Evolutionary conservation across 345 rosid genomes (phyloP).

Genomic region (Angophora floribunda): DNA sequence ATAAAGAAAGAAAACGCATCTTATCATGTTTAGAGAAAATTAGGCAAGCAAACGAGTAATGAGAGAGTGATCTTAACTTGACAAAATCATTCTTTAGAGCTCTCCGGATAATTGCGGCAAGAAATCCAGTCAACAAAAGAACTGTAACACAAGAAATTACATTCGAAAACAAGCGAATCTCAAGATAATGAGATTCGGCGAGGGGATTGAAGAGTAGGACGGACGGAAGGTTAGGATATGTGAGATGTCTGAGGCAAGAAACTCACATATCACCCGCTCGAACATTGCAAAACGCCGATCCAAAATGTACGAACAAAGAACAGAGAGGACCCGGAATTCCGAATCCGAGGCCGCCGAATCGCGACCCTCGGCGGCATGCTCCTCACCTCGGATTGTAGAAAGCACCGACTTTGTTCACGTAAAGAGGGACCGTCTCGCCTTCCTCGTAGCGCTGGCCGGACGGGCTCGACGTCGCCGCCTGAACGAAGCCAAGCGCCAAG

Average conservation of each 20-base stretch:
- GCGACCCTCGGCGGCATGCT: background rate
- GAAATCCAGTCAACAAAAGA: conserved; percentile 37
- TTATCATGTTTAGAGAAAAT: background rate
- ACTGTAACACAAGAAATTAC: conserved; percentile 39
- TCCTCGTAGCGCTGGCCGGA: conserved; percentile 63
- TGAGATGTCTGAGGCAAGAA: too few relatives aligned
- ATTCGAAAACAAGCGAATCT: conserved; percentile 34
- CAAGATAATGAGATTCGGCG: too few relatives aligned
- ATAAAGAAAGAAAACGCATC: background rate
- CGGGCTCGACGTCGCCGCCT: conserved; percentile 41
- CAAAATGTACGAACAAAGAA: too few relatives aligned
- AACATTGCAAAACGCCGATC: background rate
- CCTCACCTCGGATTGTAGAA: conserved; percentile 71
- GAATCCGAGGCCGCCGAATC: background rate
- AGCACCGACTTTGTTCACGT: conserved; percentile 75
- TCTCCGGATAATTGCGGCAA: conserved; percentile 38
- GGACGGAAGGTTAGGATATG: too few relatives aligned
- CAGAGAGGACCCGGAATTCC: background rate
- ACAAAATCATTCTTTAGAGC: conserved; percentile 42
- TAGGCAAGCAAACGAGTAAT: background rate
- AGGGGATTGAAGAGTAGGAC: too few relatives aligned
- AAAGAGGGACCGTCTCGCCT: conserved; percentile 55
- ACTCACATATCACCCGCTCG: background rate
- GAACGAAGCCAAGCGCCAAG: background rate
- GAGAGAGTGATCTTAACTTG: conserved; percentile 7